Evolutionary conservation across 2,329 filamentous ascomycete species (phyloP).

Genomic region (Aspergillus pseudonomiae): DNA sequence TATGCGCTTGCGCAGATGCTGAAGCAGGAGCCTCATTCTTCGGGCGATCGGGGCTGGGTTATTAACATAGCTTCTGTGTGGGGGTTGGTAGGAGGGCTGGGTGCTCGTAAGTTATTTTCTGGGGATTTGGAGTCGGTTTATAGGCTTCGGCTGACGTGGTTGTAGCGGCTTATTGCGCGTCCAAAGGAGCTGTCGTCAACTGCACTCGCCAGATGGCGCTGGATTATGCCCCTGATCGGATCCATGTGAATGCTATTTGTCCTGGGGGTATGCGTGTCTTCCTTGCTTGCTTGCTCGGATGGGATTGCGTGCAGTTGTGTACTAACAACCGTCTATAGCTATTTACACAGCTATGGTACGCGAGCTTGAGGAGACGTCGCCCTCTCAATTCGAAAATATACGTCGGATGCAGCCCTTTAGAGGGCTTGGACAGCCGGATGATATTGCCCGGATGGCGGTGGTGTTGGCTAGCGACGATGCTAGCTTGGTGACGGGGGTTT

Average conservation of each 20-base stretch:
- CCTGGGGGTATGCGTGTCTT: constrained; percentile 47
- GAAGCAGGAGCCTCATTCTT: constrained; percentile 32
- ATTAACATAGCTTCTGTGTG: constrained; percentile 34
- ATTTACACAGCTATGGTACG: constrained; percentile 30
- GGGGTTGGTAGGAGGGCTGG: constrained; percentile 29
- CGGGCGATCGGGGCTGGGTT: constrained; percentile 38
- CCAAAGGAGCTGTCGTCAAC: constrained; percentile 56
- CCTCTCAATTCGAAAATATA: too few species aligned
- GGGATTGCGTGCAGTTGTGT: not conserved
- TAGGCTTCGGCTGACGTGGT: constrained; percentile 1
- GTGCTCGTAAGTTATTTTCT: constrained; percentile 22
- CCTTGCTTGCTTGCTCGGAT: not conserved
- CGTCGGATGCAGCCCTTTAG: constrained; percentile 30
- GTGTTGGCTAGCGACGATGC: constrained; percentile 53
- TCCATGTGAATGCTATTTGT: constrained; percentile 59
- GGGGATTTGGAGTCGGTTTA: constrained; percentile 9
- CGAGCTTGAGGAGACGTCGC: constrained; percentile 9
- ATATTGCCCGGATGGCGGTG: constrained; percentile 46
- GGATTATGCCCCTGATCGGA: constrained; percentile 52
- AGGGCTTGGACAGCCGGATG: constrained; percentile 32
- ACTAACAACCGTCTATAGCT: constrained; percentile 11
- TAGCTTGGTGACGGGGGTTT: constrained; percentile 49
- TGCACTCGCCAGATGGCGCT: constrained; percentile 53
- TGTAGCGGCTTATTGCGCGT: constrained; percentile 48
- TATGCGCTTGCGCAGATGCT: constrained; percentile 41